Evolutionary conservation across 2,329 filamentous ascomycete species (phyloP), one percentile per base, ranked within the genome.

Genomic region (Zarea fungicola): DNA sequence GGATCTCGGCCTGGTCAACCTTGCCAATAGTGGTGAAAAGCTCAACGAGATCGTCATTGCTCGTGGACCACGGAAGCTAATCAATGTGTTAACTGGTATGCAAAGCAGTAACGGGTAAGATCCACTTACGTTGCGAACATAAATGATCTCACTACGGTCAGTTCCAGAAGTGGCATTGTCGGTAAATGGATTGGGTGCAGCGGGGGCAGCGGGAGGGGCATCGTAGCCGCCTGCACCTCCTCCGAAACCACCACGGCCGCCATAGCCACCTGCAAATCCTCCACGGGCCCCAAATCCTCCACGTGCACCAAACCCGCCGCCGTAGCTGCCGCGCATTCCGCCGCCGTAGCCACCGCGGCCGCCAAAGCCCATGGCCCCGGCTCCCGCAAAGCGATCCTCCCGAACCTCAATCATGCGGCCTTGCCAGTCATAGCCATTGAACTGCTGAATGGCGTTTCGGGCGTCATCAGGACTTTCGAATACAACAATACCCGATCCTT

Each of bases 361-460:
- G 52, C 74, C 73, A 51, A 78, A 80, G 73, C 60, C 75, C 65
- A 59, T 68, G 52, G 83, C 83, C 52, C 70, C 74, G 22, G 70
- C 68, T 52, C 82, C 84, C 52, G 93, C 93, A 65, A 91, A 99
- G 50, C 93, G 87, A 64, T 99, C 93, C 69, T 97, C 92, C 54
- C 93, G 90, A 55, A 99, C 93, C 67, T 99, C 93, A 43, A 99
- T 81, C 45, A 84, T 74, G 51, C 93, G 87, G 10, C 93, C 93
- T 67, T 97, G 92, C 93, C 93, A 99, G 56, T 99, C 93, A 65
- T 96, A 97, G 51, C 93, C 93, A 65, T 97, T 96, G 77, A 97
- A 99, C 59, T 96, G 91, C 63, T 90, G 84, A 56, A 99, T 99
- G 19, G 93, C 93, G 63, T 90, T 96, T 57, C 90, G 89, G 35